A percentile compares a stretch with the other conserved stretches of the same genome.
Evolutionary conservation across 805 yeast species (phyloP).

Genomic region (Kodamaea laetipori): DNA sequence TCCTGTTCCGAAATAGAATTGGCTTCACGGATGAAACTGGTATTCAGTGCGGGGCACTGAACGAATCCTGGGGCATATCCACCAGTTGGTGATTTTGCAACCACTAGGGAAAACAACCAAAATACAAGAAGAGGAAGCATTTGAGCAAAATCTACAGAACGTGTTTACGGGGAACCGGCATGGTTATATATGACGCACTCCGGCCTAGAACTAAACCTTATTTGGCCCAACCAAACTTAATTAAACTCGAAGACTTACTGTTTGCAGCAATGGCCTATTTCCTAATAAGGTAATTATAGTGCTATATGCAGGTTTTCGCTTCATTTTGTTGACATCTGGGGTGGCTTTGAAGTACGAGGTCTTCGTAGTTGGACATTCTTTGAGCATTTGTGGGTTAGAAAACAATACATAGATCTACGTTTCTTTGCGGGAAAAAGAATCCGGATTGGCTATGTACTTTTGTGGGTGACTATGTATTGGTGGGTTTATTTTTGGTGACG

Average conservation of each 20-base stretch:
- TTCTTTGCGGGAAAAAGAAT: too few species aligned
- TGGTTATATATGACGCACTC: neutral
- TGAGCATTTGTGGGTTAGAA: neutral
- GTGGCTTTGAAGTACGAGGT: neutral
- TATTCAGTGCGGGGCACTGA: slow-evolving; percentile 26
- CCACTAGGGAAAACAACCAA: slow-evolving; percentile 8
- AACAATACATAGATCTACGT: too few species aligned
- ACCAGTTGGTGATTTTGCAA: slow-evolving; percentile 7
- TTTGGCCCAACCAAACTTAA: too few species aligned
- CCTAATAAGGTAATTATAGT: neutral
- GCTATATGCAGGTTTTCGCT: too few species aligned
- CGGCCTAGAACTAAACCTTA: too few species aligned
- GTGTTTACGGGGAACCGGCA: neutral
- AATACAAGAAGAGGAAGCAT: slow-evolving; percentile 4
- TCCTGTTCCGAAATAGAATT: slow-evolving; percentile 27
- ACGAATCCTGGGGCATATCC: slow-evolving; percentile 34
- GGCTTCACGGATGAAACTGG: slow-evolving; percentile 27
- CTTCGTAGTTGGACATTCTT: neutral
- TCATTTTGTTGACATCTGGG: too few species aligned
- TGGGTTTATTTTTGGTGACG: too few species aligned
- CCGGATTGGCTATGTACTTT: too few species aligned
- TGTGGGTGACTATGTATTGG: too few species aligned
- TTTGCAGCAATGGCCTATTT: neutral
- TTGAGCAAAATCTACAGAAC: neutral
- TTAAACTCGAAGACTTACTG: neutral